These are phyloP conservation scores for Xerocomellus chrysenteron DNA, from an alignment of 768 basidiomycete species.

Conservation along the genomic window DNA sequence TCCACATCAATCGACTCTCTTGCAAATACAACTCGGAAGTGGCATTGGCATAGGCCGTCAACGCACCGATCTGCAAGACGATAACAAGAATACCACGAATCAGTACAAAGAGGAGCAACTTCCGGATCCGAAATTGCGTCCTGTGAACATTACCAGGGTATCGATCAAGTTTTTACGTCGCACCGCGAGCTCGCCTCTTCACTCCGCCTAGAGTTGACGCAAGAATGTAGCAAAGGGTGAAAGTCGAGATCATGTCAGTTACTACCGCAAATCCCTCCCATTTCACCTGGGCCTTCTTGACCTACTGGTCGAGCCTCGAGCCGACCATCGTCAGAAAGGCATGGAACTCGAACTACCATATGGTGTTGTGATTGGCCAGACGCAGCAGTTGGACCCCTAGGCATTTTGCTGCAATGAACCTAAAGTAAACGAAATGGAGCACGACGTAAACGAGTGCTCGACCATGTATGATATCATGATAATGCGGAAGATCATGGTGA, in stretches of 20 bases:
- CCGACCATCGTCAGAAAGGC: too few species aligned
- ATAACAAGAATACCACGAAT: conserved; percentile 18
- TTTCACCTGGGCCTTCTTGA: too few species aligned
- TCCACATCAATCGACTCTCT: background rate
- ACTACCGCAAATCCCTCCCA: background rate
- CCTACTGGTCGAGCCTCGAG: too few species aligned
- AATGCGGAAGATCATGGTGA: too few species aligned
- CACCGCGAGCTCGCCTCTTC: background rate
- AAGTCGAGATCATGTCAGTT: conserved; percentile 8
- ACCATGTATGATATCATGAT: too few species aligned
- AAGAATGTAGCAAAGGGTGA: conserved; percentile 11
- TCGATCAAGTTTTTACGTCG: background rate
- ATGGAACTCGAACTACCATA: too few species aligned
- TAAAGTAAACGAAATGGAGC: too few species aligned
- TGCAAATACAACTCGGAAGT: conserved; percentile 9
- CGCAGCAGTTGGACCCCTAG: too few species aligned
- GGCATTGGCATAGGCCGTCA: background rate
- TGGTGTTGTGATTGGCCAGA: too few species aligned
- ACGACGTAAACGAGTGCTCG: too few species aligned
- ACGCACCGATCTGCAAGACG: conserved; percentile 4
- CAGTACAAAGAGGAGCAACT: conserved; percentile 11
- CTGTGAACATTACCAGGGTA: conserved; percentile 1
- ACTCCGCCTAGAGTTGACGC: conserved; percentile 9
- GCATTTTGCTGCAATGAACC: too few species aligned
- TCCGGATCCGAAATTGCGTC: conserved; percentile 4